A percentile compares a stretch with the other conserved stretches of the same genome.
These are phyloP conservation scores for Saccharum officinarum DNA, from an alignment of 176 grass and related monocot species.

Conservation along the genomic window DNA sequence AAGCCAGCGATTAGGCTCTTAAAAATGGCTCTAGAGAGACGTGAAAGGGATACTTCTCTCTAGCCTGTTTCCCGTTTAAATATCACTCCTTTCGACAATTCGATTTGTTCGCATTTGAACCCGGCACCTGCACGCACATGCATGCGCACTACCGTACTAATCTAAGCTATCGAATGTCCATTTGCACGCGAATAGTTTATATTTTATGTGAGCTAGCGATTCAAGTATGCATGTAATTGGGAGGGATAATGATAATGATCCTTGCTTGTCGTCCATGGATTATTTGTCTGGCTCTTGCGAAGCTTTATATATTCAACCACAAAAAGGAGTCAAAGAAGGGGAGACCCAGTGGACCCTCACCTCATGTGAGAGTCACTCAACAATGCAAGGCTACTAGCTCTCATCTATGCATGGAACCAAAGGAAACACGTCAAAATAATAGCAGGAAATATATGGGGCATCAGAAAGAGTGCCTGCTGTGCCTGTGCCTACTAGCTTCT, in stretches of 20 bases:
- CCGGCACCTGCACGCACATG: slow-evolving; percentile 53
- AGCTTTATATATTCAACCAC: slow-evolving; percentile 34
- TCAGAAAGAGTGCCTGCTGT: slow-evolving; percentile 53
- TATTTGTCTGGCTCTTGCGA: slow-evolving; percentile 42
- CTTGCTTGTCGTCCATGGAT: slow-evolving; percentile 44
- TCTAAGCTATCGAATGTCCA: slow-evolving; percentile 40
- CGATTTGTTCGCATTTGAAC: slow-evolving; percentile 58
- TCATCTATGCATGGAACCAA: slow-evolving; percentile 35
- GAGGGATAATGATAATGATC: slow-evolving; percentile 60
- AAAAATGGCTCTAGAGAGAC: slow-evolving; percentile 61
- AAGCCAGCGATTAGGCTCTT: slow-evolving; percentile 48
- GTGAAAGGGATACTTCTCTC: slow-evolving; percentile 65
- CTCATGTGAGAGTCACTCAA: slow-evolving; percentile 79
- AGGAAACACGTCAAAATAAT: slow-evolving; percentile 30
- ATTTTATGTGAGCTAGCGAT: not conserved
- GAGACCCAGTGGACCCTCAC: slow-evolving; percentile 47
- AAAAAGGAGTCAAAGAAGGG: slow-evolving; percentile 77
- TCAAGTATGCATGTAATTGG: not conserved
- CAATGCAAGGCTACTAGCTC: not conserved
- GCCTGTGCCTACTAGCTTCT: not conserved
- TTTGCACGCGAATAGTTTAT: not conserved
- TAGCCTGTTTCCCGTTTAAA: slow-evolving; percentile 43
- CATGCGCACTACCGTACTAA: slow-evolving; percentile 36
- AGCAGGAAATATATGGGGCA: slow-evolving; percentile 27
- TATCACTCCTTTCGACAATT: slow-evolving; percentile 53